phyloP scores from a whole-genome alignment of 495 filamentous ascomycete species.

The Clavariopsis aquatica region DNA sequence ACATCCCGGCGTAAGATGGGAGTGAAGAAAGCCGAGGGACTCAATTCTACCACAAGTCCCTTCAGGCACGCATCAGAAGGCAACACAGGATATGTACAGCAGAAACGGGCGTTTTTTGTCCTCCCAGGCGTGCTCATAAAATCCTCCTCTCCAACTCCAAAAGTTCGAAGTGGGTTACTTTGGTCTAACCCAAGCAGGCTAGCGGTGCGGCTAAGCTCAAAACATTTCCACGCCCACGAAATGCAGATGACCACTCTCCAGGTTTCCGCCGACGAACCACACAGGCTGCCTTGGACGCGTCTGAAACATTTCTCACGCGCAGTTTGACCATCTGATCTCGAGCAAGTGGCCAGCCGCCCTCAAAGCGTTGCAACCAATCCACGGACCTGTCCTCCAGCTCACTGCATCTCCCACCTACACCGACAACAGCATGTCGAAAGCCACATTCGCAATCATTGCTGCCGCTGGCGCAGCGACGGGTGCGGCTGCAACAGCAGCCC shows the following conservation, averaged over 20 bases:
- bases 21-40: neutral
- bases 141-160: neutral
- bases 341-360: neutral
- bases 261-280: constrained; percentile 27
- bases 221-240: constrained; percentile 13
- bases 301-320: constrained; percentile 37
- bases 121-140: neutral
- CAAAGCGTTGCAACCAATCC: constrained; percentile 1
- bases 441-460: constrained; percentile 80
- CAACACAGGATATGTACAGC: neutral
- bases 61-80: neutral
- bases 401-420: neutral
- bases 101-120: too few species aligned
- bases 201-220: neutral
- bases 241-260: constrained; percentile 29
- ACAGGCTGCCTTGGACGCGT: constrained; percentile 28
- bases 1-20: constrained; percentile 46
- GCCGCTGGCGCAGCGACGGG: constrained; percentile 87
- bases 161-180: neutral
- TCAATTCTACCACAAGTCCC: neutral
- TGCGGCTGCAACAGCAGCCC: constrained; percentile 75
- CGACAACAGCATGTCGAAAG: constrained; percentile 44
- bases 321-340: constrained; percentile 34
- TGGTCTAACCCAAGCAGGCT: neutral
- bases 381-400: neutral